Conservation (phyloP, 1,284 basidiomycete genomes). For the Tilletia walkeri region DNA sequence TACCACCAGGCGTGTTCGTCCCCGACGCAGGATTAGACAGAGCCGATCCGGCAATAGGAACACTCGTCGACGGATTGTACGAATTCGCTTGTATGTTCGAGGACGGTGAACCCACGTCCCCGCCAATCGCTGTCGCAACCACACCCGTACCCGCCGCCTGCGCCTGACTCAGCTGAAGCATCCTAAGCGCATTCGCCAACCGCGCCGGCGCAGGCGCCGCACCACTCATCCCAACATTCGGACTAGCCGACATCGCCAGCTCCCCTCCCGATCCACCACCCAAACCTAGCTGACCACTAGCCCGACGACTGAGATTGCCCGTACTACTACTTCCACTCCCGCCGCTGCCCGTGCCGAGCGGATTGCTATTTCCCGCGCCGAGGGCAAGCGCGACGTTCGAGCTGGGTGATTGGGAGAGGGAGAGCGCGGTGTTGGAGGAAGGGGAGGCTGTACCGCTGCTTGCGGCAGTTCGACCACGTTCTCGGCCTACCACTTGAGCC, state of each 20-base stretch:
- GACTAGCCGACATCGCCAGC: not conserved
- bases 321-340: not conserved
- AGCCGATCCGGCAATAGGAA: not conserved
- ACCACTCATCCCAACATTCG: not conserved
- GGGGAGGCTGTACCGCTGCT: slow-evolving; percentile 6
- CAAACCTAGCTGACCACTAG: not conserved
- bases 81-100: too few species aligned
- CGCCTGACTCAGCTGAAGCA: slow-evolving; percentile 14
- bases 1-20: slow-evolving; percentile 2
- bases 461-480: not conserved
- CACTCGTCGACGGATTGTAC: too few species aligned
- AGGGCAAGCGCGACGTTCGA: not conserved
- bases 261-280: not conserved
- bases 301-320: not conserved
- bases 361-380: not conserved
- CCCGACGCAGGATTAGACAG: not conserved
- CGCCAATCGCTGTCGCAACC: not conserved
- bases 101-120: not conserved
- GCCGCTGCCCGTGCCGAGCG: not conserved
- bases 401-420: not conserved
- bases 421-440: not conserved
- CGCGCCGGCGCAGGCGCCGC: slow-evolving; percentile 1
- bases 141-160: not conserved
- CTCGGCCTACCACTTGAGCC: not conserved
- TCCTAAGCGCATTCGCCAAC: not conserved